Evolutionary conservation across 352 stramenopile species (phyloP).

Genomic region (Pythium scleroteichum): DNA sequence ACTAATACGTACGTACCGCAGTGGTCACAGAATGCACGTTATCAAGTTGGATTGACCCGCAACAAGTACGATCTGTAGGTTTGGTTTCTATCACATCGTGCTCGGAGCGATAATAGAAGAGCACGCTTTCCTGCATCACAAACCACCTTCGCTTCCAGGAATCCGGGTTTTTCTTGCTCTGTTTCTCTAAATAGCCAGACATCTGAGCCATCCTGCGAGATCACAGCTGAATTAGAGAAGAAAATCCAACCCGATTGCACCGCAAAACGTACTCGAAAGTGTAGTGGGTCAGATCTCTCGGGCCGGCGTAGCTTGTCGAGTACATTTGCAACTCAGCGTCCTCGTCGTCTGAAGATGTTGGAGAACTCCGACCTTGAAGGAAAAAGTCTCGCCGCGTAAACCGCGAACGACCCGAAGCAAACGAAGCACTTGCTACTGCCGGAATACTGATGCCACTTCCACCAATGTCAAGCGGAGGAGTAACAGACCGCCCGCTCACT

Average conservation of each 20-base stretch:
- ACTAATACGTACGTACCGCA: slow-evolving; percentile 44
- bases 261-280: slow-evolving; percentile 25
- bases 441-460: slow-evolving; percentile 8
- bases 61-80: slow-evolving; percentile 55
- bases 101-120: slow-evolving; percentile 82
- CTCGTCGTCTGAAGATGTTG: slow-evolving; percentile 27
- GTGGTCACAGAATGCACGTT: slow-evolving; percentile 85
- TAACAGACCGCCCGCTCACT: not conserved
- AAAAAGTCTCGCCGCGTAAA: slow-evolving; percentile 28
- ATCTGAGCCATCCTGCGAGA: slow-evolving; percentile 59
- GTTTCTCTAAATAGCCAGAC: slow-evolving; percentile 82
- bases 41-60: slow-evolving; percentile 77
- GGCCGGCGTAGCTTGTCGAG: slow-evolving; percentile 32
- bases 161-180: slow-evolving; percentile 69
- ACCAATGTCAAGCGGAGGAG: slow-evolving; percentile 13
- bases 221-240: not conserved
- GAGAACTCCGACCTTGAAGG: slow-evolving; percentile 20
- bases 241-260: not conserved
- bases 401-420: slow-evolving; percentile 11
- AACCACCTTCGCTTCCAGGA: slow-evolving; percentile 85
- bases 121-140: slow-evolving; percentile 82
- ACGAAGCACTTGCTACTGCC: slow-evolving; percentile 9
- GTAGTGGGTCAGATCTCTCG: slow-evolving; percentile 27
- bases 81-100: slow-evolving; percentile 59
- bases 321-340: slow-evolving; percentile 30